phyloP scores from a whole-genome alignment of 2,329 filamentous ascomycete genomes.

The Trichoderma sp. region DNA sequence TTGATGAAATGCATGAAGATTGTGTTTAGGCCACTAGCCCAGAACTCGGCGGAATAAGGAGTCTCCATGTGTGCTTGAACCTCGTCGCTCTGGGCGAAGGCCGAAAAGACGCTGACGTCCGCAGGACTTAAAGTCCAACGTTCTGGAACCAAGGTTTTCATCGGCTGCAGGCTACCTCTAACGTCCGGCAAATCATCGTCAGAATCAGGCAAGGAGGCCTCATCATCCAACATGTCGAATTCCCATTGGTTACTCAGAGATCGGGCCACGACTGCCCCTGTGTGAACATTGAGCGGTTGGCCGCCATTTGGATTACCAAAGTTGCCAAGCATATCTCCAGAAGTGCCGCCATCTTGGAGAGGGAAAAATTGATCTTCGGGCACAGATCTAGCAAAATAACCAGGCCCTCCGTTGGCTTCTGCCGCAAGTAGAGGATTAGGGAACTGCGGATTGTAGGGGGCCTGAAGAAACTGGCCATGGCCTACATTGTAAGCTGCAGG shows the following conservation, averaged over 20 bases:
- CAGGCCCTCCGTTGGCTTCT: not conserved
- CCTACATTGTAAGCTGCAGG: not conserved
- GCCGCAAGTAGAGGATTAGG: constrained; percentile 24
- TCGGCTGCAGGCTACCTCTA: constrained; percentile 32
- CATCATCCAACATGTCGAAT: constrained; percentile 47
- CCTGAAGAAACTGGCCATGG: constrained; percentile 1
- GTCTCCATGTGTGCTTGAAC: constrained; percentile 66
- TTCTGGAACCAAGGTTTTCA: constrained; percentile 37
- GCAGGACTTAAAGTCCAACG: constrained; percentile 36
- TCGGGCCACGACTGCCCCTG: not conserved
- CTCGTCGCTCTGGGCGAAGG: constrained; percentile 46
- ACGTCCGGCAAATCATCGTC: constrained; percentile 53
- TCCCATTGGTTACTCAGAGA: constrained; percentile 21
- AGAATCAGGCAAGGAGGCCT: constrained; percentile 59
- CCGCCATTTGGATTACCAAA: not conserved
- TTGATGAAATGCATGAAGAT: constrained; percentile 92
- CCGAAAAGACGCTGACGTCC: constrained; percentile 48
- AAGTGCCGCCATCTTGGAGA: not conserved
- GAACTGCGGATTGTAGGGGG: constrained; percentile 17
- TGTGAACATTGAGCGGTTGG: not conserved
- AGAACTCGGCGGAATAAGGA: constrained; percentile 66
- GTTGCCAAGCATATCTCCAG: not conserved
- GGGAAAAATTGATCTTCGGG: not conserved
- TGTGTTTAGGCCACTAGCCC: constrained; percentile 72
- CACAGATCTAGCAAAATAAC: not conserved